Evolutionary conservation across 306 rosid genomes (phyloP).

Genomic region (Adenanthera pavonina): DNA sequence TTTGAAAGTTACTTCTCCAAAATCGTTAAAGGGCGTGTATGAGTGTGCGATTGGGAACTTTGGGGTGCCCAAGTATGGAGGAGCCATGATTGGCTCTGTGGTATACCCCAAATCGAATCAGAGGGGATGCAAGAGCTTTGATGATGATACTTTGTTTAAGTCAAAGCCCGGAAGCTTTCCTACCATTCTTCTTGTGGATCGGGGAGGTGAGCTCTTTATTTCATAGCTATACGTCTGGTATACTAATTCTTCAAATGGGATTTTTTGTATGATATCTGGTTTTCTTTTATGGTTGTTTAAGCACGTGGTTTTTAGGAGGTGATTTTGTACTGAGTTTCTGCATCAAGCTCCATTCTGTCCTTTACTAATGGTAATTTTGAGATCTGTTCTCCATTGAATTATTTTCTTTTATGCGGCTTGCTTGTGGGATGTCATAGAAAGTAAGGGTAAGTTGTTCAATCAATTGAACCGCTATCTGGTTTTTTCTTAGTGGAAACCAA

Average conservation of each 20-base stretch:
- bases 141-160: conserved; percentile 62
- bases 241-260: neutral
- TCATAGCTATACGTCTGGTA: neutral
- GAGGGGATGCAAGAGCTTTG: conserved; percentile 71
- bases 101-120: conserved; percentile 79
- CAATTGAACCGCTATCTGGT: conserved; percentile 2
- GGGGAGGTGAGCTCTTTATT: conserved; percentile 67
- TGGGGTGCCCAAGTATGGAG: conserved; percentile 94
- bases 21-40: conserved; percentile 62
- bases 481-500: conserved; percentile 2
- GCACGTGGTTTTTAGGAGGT: neutral
- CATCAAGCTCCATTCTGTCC: conserved; percentile 31
- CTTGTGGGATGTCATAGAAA: conserved; percentile 26
- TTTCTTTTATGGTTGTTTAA: conserved; percentile 6
- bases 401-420: conserved; percentile 6
- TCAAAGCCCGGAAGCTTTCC: conserved; percentile 79
- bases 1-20: conserved; percentile 74
- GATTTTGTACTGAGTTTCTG: neutral
- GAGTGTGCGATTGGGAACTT: conserved; percentile 98
- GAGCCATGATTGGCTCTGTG: conserved; percentile 81
- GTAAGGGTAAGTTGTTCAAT: conserved; percentile 7
- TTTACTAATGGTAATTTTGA: conserved; percentile 26
- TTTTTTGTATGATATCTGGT: neutral
- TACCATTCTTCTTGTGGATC: conserved; percentile 82
- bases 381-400: conserved; percentile 23